Conservation (phyloP, 192 early-diverging fungal genomes). For the Backusella psychrophila region DNA sequence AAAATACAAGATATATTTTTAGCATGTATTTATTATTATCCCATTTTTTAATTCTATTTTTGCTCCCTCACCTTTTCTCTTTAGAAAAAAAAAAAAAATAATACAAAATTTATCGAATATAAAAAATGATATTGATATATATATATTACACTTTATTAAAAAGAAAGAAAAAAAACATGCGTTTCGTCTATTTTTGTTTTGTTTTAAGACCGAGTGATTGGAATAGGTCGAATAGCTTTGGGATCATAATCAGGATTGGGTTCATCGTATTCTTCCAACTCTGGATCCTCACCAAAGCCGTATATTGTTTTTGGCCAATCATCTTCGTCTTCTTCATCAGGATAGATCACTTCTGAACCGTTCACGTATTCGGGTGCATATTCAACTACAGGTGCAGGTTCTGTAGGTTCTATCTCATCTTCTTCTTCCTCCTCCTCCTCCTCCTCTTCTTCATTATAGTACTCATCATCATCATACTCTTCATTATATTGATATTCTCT, state of each 20-base stretch:
- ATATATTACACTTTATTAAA: constrained; percentile 2
- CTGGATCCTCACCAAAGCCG: constrained; percentile 1
- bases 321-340: constrained; percentile 14
- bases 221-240: not conserved
- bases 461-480: not conserved
- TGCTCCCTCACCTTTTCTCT: not conserved
- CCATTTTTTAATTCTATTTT: not conserved
- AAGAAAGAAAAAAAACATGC: not conserved
- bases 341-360: not conserved
- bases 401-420: constrained; percentile 1
- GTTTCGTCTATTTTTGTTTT: not conserved
- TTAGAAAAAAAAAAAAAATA: not conserved
- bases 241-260: not conserved
- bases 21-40: not conserved
- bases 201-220: not conserved
- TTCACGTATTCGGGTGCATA: constrained; percentile 9
- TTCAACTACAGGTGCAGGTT: not conserved
- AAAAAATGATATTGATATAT: constrained; percentile 2
- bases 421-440: not conserved
- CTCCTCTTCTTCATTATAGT: not conserved
- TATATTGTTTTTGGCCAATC: constrained; percentile 10
- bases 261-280: not conserved
- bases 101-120: not conserved
- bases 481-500: not conserved
- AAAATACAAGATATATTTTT: not conserved